Base-by-base conservation (phyloP, 73 alveolate genomes). In the Symbiodinium natans region DNA sequence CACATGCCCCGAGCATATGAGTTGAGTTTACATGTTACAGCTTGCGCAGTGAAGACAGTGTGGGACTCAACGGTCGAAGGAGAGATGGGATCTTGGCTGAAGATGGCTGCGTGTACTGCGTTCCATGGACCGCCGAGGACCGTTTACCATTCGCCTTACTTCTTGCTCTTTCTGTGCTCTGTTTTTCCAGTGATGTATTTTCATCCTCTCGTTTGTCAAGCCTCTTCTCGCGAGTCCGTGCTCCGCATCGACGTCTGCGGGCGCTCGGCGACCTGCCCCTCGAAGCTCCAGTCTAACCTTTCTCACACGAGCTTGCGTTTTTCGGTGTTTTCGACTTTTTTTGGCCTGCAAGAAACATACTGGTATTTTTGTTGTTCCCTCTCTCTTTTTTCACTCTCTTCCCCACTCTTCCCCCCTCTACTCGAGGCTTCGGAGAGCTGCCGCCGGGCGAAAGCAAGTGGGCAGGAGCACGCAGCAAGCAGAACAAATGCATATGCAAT, bases 341-440 rank as follows among this genome's bases (percentile, higher is more conserved):
- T n/a, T n/a, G n/a, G n/a, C n/a, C n/a, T n/a, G n/a, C n/a, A n/a
- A n/a, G n/a, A n/a, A n/a, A n/a, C n/a, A n/a, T n/a, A n/a, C n/a
- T n/a, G n/a, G n/a, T n/a, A n/a, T n/a, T n/a, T n/a, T n/a, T n/a
- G n/a, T n/a, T n/a, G n/a, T n/a, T n/a, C n/a, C n/a, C n/a, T n/a
- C n/a, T n/a, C n/a, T n/a, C n/a, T n/a, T n/a, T n/a, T n/a, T n/a
- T n/a, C n/a, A n/a, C n/a, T n/a, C n/a, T n/a, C n/a, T n/a, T n/a
- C n/a, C n/a, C 31, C 5, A 56, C 5, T 56, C 2, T 56, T 56
- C n/a, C n/a, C n/a, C n/a, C n/a, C n/a, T n/a, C n/a, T n/a, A n/a
- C n/a, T n/a, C n/a, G 33, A 63, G 77, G 77, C 77, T 63, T 63
- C 34, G 77, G 77, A 63, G 77, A 63, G 31, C 77, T 63, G 77